A percentile compares a stretch with the other conserved stretches of the same genome.
Conservation (phyloP, 2,329 filamentous ascomycete species). For the Pyrenophora tritici-repentis region DNA sequence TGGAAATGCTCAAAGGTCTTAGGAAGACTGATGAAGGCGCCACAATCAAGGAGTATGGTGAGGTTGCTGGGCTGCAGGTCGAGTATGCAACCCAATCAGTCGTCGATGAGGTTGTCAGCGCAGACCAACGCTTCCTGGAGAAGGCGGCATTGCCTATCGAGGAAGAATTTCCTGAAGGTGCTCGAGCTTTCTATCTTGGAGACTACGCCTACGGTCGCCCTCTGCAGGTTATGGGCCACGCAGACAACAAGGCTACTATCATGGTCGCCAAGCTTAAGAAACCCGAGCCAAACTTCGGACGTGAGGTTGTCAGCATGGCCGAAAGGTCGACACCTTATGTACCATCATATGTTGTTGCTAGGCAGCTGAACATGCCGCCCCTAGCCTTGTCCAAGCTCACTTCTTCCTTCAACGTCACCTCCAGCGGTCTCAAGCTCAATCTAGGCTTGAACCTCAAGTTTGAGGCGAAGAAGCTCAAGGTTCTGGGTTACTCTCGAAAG, state of each 20-base stretch:
- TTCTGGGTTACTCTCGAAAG: conserved; percentile 91
- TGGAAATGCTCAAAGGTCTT: conserved; percentile 91
- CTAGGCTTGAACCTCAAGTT: conserved; percentile 96
- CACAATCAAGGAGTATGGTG: conserved; percentile 88
- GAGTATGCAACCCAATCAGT: conserved; percentile 91
- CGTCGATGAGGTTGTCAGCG: conserved; percentile 86
- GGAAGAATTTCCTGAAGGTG: conserved; percentile 84
- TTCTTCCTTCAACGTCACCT: conserved; percentile 84
- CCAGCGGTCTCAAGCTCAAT: conserved; percentile 83
- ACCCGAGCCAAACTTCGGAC: conserved; percentile 81
- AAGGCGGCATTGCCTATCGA: conserved; percentile 84
- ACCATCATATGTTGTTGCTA: conserved; percentile 87
- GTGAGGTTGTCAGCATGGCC: conserved; percentile 70
- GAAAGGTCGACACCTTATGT: conserved; percentile 76
- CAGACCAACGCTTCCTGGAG: conserved; percentile 92
- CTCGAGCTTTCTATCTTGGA: conserved; percentile 89
- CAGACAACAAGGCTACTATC: conserved; percentile 75
- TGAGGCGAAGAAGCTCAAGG: conserved; percentile 92
- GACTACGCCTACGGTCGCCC: conserved; percentile 92
- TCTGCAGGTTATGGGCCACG: conserved; percentile 78
- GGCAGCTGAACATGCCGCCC: conserved; percentile 78
- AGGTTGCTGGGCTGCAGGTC: conserved; percentile 81
- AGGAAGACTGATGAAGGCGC: conserved; percentile 89
- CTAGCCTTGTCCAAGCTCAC: conserved; percentile 94
- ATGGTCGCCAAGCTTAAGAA: conserved; percentile 73